A percentile compares a stretch with the other conserved stretches of the same genome.
phyloP scores from a whole-genome alignment of 768 basidiomycete genomes.

The Wakefieldia striispora region DNA sequence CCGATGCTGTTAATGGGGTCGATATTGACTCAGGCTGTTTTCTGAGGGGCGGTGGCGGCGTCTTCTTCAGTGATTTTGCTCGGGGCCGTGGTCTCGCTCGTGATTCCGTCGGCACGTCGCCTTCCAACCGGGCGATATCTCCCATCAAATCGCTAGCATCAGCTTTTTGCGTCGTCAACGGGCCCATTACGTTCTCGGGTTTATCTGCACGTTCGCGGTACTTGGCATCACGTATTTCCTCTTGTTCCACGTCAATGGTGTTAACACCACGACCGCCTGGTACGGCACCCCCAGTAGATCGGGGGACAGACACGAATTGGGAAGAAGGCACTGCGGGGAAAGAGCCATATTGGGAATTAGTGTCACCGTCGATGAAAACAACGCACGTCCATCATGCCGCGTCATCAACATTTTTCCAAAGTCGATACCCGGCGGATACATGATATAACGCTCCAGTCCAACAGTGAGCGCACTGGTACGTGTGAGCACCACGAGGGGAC shows the following conservation, averaged over 20 bases:
- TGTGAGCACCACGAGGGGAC: background rate
- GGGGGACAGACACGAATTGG: conserved; percentile 1
- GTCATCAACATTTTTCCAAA: conserved; percentile 45
- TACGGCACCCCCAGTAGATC: conserved; percentile 24
- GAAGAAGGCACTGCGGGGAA: conserved; percentile 1
- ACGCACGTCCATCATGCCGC: conserved; percentile 15
- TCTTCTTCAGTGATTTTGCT: conserved; percentile 9
- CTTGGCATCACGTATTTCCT: conserved; percentile 19
- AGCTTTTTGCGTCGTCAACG: background rate
- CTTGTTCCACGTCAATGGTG: conserved; percentile 18
- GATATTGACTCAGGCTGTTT: background rate
- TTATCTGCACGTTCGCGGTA: conserved; percentile 2
- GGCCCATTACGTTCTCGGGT: too few species aligned
- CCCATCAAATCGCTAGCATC: background rate
- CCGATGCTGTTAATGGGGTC: background rate
- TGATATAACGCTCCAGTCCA: conserved; percentile 63
- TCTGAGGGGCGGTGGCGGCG: conserved; percentile 2
- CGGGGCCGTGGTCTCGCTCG: conserved; percentile 3
- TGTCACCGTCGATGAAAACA: background rate
- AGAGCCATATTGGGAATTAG: background rate
- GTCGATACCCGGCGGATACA: conserved; percentile 67
- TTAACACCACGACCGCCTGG: conserved; percentile 30
- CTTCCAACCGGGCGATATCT: background rate
- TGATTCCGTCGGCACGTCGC: background rate
- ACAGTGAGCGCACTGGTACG: conserved; percentile 47